These are phyloP conservation scores for Aspergillus mulundensis DNA, from an alignment of 495 filamentous ascomycete genomes.

Conservation along the genomic window DNA sequence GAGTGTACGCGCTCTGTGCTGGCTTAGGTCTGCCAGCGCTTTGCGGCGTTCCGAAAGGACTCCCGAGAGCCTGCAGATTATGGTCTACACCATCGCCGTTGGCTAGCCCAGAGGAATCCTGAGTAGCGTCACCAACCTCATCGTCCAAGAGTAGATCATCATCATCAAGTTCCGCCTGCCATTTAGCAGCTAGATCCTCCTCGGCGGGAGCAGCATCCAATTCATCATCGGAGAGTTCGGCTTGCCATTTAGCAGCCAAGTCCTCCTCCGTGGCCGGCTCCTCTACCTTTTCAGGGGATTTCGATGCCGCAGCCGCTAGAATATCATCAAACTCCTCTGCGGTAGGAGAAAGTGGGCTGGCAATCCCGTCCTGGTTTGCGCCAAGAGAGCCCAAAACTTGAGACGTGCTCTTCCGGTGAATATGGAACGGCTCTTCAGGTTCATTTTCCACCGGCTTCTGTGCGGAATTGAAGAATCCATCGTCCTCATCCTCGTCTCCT, in stretches of 20 bases:
- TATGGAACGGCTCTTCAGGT: conserved; percentile 15
- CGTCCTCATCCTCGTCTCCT: conserved; percentile 35
- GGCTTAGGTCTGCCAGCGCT: conserved; percentile 17
- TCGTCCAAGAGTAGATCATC: conserved; percentile 74
- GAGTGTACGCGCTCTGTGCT: conserved; percentile 30
- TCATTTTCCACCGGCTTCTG: conserved; percentile 15
- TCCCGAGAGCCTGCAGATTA: conserved; percentile 20
- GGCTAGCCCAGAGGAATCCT: conserved; percentile 17
- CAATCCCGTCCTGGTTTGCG: conserved; percentile 25
- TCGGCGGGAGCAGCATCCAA: conserved; percentile 31
- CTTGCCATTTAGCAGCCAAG: conserved; percentile 24
- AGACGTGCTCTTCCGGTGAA: conserved; percentile 42
- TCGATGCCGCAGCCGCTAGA: conserved; percentile 27
- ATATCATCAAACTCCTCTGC: conserved; percentile 28
- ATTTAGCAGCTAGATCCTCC: conserved; percentile 70
- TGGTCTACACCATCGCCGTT: conserved; percentile 8
- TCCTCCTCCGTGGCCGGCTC: conserved; percentile 19
- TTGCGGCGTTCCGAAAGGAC: conserved; percentile 33
- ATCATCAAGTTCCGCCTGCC: conserved; percentile 75
- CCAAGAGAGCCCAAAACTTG: conserved; percentile 37
- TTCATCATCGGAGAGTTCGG: conserved; percentile 22
- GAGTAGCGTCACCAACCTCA: conserved; percentile 37
- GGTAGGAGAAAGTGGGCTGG: conserved; percentile 31
- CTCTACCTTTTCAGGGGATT: conserved; percentile 14
- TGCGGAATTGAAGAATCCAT: conserved; percentile 35